Evolutionary conservation across 305 asterid species (phyloP), one percentile per base, ranked within the genome.

Genomic region (Ruellia speciosa): DNA sequence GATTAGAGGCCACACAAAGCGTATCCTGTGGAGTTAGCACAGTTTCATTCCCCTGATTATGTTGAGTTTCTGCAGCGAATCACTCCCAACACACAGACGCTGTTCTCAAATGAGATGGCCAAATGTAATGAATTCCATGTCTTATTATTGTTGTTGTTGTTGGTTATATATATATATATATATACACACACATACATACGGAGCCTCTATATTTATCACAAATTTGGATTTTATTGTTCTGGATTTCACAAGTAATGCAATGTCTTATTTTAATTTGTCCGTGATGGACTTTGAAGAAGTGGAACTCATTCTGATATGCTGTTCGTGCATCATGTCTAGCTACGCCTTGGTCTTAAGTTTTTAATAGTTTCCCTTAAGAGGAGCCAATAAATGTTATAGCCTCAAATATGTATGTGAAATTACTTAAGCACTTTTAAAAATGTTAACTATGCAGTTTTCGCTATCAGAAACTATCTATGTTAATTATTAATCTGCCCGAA

Each of bases 1-100:
- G 40, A 73, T 69, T 68, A 90, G 95, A 88, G 99, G 85, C 99
- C 99, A 67, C 97, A 92, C 70, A 88, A 88, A 76, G 99, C 97
- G n/a, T 92, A 92, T 54, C 94, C 96, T 0, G 90, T 81, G 71
- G 99, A 92, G 95, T 72, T 92, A 71, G 97, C 97, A 5, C 99
- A 92, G 82, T 92, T 86, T 77, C 99, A 92, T 74, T 81, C 99
- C 4, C 87, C 96, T 10, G 97, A 92, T 69, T 92, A 92, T 63
- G 95, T 92, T 61, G 97, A 88, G 73, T 92, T 92, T 67, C 72
- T 92, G 79, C 89, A 88, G 66, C 71, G 97, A 54, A 86, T 92
- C 66, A 79, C 90, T 18, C 97, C 99, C 0, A 82, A 84, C 58
- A 86, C 83, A 5, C 88, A 72, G 66, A 61, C 76, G 34, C 63